A percentile compares a stretch with the other conserved stretches of the same genome.
phyloP scores from a whole-genome alignment of 441 rosid genomes.

The Populus hybrid region DNA sequence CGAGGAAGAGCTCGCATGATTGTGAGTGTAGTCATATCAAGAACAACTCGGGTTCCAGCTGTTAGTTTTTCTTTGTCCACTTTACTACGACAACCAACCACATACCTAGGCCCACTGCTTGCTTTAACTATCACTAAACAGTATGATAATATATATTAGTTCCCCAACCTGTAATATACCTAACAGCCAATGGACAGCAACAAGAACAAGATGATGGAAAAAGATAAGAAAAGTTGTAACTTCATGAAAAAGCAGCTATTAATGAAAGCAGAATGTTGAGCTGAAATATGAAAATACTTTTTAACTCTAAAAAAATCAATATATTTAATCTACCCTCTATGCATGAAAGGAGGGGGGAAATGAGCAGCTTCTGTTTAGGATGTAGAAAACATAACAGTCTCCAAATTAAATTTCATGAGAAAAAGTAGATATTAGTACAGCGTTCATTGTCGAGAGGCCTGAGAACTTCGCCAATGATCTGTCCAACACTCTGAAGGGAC shows the following conservation, averaged over 20 bases:
- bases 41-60: conserved; percentile 81
- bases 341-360: background rate
- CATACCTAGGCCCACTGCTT: conserved; percentile 64
- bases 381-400: background rate
- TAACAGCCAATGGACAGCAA: background rate
- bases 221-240: background rate
- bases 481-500: conserved; percentile 99
- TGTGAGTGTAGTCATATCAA: conserved; percentile 69
- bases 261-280: background rate
- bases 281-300: too few species aligned
- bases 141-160: background rate
- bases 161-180: background rate
- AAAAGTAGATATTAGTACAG: conserved; percentile 33
- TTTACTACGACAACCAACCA: conserved; percentile 83
- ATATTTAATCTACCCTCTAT: background rate
- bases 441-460: conserved; percentile 95
- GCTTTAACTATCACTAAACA: conserved; percentile 73
- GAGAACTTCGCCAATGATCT: conserved; percentile 97
- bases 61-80: conserved; percentile 79
- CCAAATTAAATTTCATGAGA: background rate
- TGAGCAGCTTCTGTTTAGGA: background rate
- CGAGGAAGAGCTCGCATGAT: conserved; percentile 92
- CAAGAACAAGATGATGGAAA: background rate
- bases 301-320: too few species aligned
- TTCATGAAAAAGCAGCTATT: too few species aligned